A percentile compares a stretch with the other conserved stretches of the same genome.
These are phyloP conservation scores for Pythium pyrilobum DNA, from an alignment of 352 stramenopile species.

Conservation along the genomic window DNA sequence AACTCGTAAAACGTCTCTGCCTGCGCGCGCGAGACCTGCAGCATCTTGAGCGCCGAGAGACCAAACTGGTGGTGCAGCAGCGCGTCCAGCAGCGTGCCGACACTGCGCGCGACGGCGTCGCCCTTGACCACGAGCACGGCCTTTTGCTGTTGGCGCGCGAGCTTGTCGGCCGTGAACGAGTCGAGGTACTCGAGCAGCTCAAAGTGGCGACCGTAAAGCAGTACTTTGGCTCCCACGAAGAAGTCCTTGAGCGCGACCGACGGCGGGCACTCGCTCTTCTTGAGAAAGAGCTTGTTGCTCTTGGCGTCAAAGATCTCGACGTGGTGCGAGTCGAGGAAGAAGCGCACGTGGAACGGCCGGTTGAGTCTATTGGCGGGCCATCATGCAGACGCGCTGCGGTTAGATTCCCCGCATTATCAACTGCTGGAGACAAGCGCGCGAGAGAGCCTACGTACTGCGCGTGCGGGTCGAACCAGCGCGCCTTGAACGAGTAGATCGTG, in stretches of 20 bases:
- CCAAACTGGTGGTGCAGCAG: constrained; percentile 67
- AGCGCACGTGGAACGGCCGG: constrained; percentile 72
- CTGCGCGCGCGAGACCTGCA: constrained; percentile 34
- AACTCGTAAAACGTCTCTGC: constrained; percentile 57
- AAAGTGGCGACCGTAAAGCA: constrained; percentile 78
- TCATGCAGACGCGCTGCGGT: too few species aligned
- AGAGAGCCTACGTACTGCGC: constrained; percentile 38
- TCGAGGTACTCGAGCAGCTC: constrained; percentile 86
- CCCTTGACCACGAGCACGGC: constrained; percentile 62
- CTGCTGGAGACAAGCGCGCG: not conserved
- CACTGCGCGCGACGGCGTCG: constrained; percentile 32
- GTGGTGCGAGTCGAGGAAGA: constrained; percentile 73
- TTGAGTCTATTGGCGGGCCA: constrained; percentile 38
- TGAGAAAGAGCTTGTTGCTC: constrained; percentile 87
- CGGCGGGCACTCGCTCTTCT: constrained; percentile 80
- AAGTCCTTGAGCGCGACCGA: constrained; percentile 72
- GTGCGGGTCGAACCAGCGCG: constrained; percentile 72
- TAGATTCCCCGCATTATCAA: too few species aligned
- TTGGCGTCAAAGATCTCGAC: constrained; percentile 89
- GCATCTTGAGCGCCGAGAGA: constrained; percentile 78
- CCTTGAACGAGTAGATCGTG: constrained; percentile 80
- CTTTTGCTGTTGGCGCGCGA: constrained; percentile 67
- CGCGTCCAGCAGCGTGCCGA: constrained; percentile 47
- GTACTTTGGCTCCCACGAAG: constrained; percentile 73
- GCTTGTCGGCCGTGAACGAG: constrained; percentile 56